Percentiles rank a stretch among this genome's conserved stretches.
phyloP scores from a whole-genome alignment of 75 land plant genomes.

The Cunninghamia lanceolata region DNA sequence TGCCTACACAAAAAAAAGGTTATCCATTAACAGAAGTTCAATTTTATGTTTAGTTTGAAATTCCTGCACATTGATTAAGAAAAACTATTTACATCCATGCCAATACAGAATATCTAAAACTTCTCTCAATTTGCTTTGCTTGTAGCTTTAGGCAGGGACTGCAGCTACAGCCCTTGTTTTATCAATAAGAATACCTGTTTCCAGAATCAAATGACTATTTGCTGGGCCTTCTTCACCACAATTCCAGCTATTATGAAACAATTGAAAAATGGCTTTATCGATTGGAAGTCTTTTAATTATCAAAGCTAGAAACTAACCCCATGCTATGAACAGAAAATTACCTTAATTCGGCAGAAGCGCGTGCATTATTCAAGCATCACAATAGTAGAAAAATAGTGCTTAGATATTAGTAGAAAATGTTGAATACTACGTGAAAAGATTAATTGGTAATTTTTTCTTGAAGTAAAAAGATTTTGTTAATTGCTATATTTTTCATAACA shows the following conservation, averaged over 20 bases:
- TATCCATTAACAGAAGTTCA: too few species aligned
- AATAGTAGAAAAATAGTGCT: neutral
- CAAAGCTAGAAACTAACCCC: neutral
- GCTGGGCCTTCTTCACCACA: slow-evolving; percentile 93
- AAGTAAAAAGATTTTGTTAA: too few species aligned
- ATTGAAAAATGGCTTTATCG: neutral
- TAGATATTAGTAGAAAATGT: neutral
- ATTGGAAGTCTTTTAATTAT: neutral
- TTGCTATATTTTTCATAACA: too few species aligned
- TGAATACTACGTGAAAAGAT: neutral
- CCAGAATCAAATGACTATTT: slow-evolving; percentile 50
- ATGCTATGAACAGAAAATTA: neutral
- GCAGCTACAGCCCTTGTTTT: too few species aligned
- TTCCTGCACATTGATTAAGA: too few species aligned
- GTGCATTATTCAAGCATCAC: neutral
- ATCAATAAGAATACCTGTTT: slow-evolving; percentile 32
- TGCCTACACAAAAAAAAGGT: too few species aligned
- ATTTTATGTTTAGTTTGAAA: too few species aligned
- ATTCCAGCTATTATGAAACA: slow-evolving; percentile 71
- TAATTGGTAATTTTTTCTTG: too few species aligned
- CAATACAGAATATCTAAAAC: too few species aligned
- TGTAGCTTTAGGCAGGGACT: too few species aligned
- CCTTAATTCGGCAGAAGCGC: slow-evolving; percentile 5
- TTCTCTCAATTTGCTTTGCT: too few species aligned
- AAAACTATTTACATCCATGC: too few species aligned